Conservation (phyloP, 2,329 filamentous ascomycete species). For the Cadophora luteo-olivacea region DNA sequence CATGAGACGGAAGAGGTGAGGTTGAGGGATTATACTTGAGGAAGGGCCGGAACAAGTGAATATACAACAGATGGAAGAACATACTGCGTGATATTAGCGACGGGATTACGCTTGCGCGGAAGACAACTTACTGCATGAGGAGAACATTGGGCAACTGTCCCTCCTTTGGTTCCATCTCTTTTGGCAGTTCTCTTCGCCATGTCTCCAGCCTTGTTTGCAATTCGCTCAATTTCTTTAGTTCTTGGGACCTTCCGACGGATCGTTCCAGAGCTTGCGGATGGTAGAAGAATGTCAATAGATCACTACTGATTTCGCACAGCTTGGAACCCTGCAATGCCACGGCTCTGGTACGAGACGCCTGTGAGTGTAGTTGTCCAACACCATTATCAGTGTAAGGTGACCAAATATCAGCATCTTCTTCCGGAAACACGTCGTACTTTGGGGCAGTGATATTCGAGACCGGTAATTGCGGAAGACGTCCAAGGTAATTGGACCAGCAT, state of each 20-base stretch:
- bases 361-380: conserved; percentile 72
- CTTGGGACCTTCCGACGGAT: conserved; percentile 76
- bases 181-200: conserved; percentile 84
- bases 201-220: conserved; percentile 88
- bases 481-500: conserved; percentile 97
- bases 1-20: conserved; percentile 83
- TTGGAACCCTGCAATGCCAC: conserved; percentile 81
- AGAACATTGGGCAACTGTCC: conserved; percentile 85
- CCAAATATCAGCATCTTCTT: conserved; percentile 87
- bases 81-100: conserved; percentile 66
- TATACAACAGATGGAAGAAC: conserved; percentile 96
- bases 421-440: conserved; percentile 89
- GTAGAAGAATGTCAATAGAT: conserved; percentile 89
- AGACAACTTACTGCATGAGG: conserved; percentile 76
- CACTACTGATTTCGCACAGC: conserved; percentile 92
- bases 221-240: conserved; percentile 91
- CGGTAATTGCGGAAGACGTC: conserved; percentile 85
- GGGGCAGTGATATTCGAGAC: conserved; percentile 81
- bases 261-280: conserved; percentile 73
- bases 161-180: conserved; percentile 87
- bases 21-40: conserved; percentile 84
- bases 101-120: neutral
- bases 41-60: conserved; percentile 94
- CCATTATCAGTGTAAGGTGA: conserved; percentile 87
- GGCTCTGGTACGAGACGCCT: conserved; percentile 83